These are phyloP conservation scores for Suillus hirtellus DNA, from an alignment of 768 basidiomycete genomes.

Conservation along the genomic window DNA sequence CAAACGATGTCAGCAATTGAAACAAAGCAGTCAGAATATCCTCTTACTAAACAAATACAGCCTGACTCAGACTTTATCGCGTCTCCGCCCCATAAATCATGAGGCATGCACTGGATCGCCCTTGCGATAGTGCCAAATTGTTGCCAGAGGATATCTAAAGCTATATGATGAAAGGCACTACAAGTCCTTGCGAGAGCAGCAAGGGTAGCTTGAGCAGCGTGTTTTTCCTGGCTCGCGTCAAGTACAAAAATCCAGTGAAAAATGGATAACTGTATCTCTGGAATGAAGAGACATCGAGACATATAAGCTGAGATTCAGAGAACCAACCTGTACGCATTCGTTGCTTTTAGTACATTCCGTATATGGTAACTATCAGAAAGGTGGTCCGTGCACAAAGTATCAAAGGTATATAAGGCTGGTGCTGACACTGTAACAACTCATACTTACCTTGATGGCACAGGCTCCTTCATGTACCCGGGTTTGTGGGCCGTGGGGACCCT, in stretches of 20 bases:
- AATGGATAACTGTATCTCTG: constrained; percentile 27
- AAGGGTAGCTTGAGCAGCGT: constrained; percentile 13
- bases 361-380: not conserved
- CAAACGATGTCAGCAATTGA: not conserved
- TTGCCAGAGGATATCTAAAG: constrained; percentile 29
- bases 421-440: constrained; percentile 27
- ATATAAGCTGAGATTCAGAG: constrained; percentile 15
- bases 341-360: not conserved
- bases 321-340: not conserved
- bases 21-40: not conserved
- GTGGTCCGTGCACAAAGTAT: constrained; percentile 27
- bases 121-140: constrained; percentile 21
- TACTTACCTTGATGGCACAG: constrained; percentile 63
- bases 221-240: not conserved
- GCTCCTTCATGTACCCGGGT: constrained; percentile 49
- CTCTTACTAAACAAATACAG: not conserved
- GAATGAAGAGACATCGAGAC: constrained; percentile 28
- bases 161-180: constrained; percentile 20
- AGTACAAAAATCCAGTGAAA: constrained; percentile 19
- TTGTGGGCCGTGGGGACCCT: constrained; percentile 51
- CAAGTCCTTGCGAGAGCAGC: constrained; percentile 30
- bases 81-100: constrained; percentile 26
- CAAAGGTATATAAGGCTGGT: constrained; percentile 32
- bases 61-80: constrained; percentile 6
- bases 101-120: constrained; percentile 29